A percentile compares a stretch with the other conserved stretches of the same genome.
phyloP scores from a whole-genome alignment of 768 basidiomycete genomes.

The Auricularia sp. region DNA sequence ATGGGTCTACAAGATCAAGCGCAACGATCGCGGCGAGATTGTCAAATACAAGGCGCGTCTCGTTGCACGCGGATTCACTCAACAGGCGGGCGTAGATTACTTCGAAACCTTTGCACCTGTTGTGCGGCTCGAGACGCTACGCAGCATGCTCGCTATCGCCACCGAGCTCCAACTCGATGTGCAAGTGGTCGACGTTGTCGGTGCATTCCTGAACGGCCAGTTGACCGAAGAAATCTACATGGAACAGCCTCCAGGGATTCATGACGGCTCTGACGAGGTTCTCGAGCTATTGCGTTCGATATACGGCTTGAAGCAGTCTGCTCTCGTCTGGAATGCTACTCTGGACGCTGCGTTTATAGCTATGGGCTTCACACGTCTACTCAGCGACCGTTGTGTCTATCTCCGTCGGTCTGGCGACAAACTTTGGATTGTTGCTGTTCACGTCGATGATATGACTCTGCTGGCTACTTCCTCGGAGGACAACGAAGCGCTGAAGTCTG shows the following conservation, averaged over 20 bases:
- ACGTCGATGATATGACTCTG: conserved; percentile 17
- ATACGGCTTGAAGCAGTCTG: conserved; percentile 9
- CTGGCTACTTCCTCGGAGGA: conserved; percentile 9
- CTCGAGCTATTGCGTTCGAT: not conserved
- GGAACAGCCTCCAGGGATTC: conserved; percentile 18
- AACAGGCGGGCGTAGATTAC: conserved; percentile 3
- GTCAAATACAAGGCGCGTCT: conserved; percentile 7
- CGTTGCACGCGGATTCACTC: conserved; percentile 2
- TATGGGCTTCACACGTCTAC: conserved; percentile 8
- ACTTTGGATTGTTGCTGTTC: not conserved
- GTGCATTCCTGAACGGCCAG: conserved; percentile 20
- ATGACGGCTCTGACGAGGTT: conserved; percentile 2
- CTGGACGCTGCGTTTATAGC: conserved; percentile 5
- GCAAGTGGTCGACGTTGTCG: conserved; percentile 20
- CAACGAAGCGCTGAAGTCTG: conserved; percentile 16
- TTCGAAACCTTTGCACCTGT: conserved; percentile 6
- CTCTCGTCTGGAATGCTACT: conserved; percentile 8
- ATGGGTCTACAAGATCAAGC: not conserved
- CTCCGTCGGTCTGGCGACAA: not conserved
- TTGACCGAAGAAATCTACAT: conserved; percentile 26
- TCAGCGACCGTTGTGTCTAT: conserved; percentile 9
- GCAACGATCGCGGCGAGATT: not conserved
- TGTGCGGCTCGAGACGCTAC: not conserved
- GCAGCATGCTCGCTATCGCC: not conserved
- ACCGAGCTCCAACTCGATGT: conserved; percentile 18